These are phyloP conservation scores for Spergularia bocconei DNA, from an alignment of 148 eudicot species.

Conservation along the genomic window DNA sequence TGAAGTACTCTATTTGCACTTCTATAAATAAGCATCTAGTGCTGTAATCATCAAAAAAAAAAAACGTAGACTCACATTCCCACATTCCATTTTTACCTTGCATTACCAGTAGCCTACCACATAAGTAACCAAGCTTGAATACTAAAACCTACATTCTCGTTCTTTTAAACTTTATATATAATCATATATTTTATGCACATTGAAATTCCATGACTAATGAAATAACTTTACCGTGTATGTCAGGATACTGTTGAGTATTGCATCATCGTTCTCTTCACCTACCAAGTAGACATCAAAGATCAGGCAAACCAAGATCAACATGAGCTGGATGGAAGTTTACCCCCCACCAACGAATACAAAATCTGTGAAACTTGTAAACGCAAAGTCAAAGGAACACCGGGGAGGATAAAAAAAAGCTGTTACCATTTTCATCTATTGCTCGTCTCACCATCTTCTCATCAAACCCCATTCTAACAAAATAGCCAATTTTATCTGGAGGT, in stretches of 20 bases:
- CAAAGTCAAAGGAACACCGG: too few species aligned
- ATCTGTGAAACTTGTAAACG: not conserved
- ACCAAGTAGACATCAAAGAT: not conserved
- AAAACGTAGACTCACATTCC: too few species aligned
- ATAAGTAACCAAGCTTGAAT: too few species aligned
- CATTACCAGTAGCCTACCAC: too few species aligned
- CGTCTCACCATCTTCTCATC: constrained; percentile 5
- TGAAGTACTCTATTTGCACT: too few species aligned
- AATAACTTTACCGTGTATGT: constrained; percentile 7
- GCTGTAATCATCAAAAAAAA: too few species aligned
- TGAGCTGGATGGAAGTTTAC: constrained; percentile 3
- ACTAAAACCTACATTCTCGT: too few species aligned
- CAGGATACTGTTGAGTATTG: constrained; percentile 23
- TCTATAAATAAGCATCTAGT: too few species aligned
- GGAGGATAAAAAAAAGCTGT: not conserved
- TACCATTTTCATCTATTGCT: constrained; percentile 26
- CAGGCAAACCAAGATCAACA: not conserved
- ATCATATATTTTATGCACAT: not conserved
- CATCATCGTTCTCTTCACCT: constrained; percentile 22
- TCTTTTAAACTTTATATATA: not conserved
- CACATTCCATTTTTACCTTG: too few species aligned
- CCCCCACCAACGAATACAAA: not conserved
- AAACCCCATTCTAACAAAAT: constrained; percentile 25
- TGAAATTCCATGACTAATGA: not conserved
- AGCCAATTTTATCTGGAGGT: not conserved